Evolutionary conservation across 805 yeast genomes (phyloP).

Genomic region (Saccharomyces eubayanus): DNA sequence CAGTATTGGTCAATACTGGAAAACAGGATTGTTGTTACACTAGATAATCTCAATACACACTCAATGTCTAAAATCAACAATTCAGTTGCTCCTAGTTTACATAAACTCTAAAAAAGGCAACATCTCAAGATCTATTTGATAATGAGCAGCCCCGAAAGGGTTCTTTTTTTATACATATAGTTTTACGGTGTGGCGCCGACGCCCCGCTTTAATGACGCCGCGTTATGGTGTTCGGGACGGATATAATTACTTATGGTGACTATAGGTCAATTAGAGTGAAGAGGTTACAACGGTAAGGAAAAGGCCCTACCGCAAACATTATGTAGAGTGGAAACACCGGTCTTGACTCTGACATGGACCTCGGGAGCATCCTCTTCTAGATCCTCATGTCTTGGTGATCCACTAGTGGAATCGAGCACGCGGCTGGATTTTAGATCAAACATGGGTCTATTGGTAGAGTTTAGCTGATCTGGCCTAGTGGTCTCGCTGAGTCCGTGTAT

Average conservation of each 20-base stretch:
- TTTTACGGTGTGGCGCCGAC: background rate
- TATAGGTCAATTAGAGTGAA: background rate
- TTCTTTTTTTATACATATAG: background rate
- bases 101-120: background rate
- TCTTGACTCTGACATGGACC: constrained; percentile 36
- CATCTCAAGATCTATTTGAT: background rate
- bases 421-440: constrained; percentile 1
- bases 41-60: background rate
- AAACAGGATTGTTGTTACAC: background rate
- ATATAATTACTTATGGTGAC: background rate
- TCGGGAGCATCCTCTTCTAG: constrained; percentile 22
- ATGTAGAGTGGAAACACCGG: constrained; percentile 35
- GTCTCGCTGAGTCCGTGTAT: constrained; percentile 20
- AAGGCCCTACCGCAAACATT: constrained; percentile 33
- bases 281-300: constrained; percentile 17
- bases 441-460: constrained; percentile 2
- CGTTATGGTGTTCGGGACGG: background rate
- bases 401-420: background rate
- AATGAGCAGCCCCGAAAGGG: background rate
- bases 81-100: background rate
- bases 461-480: background rate
- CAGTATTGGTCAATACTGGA: background rate
- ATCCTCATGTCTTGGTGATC: background rate
- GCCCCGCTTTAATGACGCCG: background rate
- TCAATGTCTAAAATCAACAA: background rate